These are phyloP conservation scores for Geranomyces variabilis DNA, from an alignment of 192 early-diverging fungal genomes.

Conservation along the genomic window DNA sequence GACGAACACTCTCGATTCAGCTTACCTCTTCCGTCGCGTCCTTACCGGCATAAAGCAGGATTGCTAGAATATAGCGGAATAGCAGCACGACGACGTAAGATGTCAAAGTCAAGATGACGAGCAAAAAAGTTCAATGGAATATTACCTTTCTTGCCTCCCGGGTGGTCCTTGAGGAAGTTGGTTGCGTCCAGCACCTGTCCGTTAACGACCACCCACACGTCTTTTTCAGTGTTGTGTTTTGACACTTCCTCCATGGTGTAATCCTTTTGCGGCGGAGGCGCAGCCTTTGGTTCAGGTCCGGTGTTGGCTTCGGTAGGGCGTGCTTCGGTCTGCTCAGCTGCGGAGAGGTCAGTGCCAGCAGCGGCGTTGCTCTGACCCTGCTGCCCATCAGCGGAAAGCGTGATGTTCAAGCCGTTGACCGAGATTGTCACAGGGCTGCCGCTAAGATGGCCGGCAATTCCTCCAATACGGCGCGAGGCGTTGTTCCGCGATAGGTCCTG, in stretches of 20 bases:
- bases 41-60: constrained; percentile 80
- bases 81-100: no score
- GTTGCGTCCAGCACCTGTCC: constrained; percentile 80
- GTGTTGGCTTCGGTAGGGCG: constrained; percentile 33
- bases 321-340: constrained; percentile 40
- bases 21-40: constrained; percentile 79
- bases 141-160: constrained; percentile 55
- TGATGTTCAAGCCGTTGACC: constrained; percentile 68
- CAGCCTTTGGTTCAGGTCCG: constrained; percentile 32
- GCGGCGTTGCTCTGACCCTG: constrained; percentile 35
- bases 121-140: no score
- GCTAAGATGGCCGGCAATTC: constrained; percentile 62
- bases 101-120: no score
- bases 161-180: constrained; percentile 78
- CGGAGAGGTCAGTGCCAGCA: constrained; percentile 42
- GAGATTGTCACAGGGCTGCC: constrained; percentile 51
- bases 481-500: constrained; percentile 53
- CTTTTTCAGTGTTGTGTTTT: constrained; percentile 79
- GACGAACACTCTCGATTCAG: no score
- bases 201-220: constrained; percentile 88
- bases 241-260: constrained; percentile 78
- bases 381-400: constrained; percentile 56
- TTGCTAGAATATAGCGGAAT: no score
- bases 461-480: constrained; percentile 66
- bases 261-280: constrained; percentile 38